Evolutionary conservation across 192 early-diverging fungal species (phyloP), one percentile per base, ranked within the genome.

Genomic region (Thoreauomyces humboldtii): DNA sequence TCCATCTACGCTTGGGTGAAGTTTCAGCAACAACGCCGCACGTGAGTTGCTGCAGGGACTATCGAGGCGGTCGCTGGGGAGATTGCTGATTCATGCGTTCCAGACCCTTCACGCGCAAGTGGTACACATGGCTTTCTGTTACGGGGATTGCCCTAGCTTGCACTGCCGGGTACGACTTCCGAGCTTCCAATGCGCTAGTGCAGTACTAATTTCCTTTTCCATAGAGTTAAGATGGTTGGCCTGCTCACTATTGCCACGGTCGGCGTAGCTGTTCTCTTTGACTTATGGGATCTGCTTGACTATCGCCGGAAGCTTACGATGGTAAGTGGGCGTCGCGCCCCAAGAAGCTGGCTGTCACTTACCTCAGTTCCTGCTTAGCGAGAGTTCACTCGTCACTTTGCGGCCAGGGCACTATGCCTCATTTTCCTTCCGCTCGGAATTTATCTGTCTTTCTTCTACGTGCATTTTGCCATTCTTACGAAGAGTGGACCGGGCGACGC

Each of bases 191-290:
- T n/a, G n/a, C n/a, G 32, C 50, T 24, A 38, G 41, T 0, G 4
- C 9, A 5, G 15, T 41, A 11, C 21, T 42, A 12, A 28, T 17
- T 33, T 48, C 25, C 29, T 32, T 29, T 25, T 51, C 2, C 31
- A 24, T 45, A 84, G 94, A 54, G 91, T 96, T 69, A 99, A 99
- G 69, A 89, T 99, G 88, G 95, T 99, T 0, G 96, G 96, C 4
- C 70, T 98, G 24, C 86, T 99, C 58, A 87, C 91, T 4, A 83
- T 99, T 24, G 78, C 76, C 4, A 82, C 92, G 2, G 79, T 99
- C 52, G 96, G 96, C 24, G 71, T 86, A 28, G 91, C 91, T 5
- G 89, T 90, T 0, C 37, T 98, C 6, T 76, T 81, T 54, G 96
- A 99, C 59, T 81, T 99, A 28, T 98, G 95, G 93, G 74, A 85